These are phyloP conservation scores for Paramecium caudatum DNA, from an alignment of 73 alveolate species.

Conservation along the genomic window DNA sequence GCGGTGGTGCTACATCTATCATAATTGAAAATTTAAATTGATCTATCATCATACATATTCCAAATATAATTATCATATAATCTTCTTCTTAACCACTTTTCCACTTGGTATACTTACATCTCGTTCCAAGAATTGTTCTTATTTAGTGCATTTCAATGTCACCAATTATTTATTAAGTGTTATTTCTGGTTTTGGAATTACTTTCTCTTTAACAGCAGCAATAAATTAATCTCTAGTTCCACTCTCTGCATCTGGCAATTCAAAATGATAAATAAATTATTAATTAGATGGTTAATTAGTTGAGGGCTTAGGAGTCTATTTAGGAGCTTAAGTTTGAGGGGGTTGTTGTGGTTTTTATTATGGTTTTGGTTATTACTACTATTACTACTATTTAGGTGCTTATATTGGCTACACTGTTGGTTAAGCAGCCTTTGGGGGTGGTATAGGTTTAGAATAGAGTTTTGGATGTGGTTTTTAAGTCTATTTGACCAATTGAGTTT, in stretches of 20 bases:
- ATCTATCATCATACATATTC: background rate
- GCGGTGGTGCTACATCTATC: slow-evolving; percentile 93
- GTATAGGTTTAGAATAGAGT: background rate
- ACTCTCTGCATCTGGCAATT: slow-evolving; percentile 26
- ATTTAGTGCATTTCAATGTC: background rate
- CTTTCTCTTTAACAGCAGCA: background rate
- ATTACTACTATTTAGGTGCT: background rate
- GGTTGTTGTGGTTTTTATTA: background rate
- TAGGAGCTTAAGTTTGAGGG: too few species aligned
- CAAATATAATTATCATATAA: background rate
- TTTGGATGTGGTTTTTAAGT: background rate
- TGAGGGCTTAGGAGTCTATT: background rate
- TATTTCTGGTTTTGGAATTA: background rate
- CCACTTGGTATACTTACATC: background rate
- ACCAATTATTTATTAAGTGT: background rate
- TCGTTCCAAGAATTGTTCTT: background rate
- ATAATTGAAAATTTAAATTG: slow-evolving; percentile 78
- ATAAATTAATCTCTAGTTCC: background rate
- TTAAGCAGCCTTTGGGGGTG: too few species aligned
- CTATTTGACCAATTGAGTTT: background rate
- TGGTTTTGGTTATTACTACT: background rate
- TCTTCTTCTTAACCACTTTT: background rate
- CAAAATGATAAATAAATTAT: background rate
- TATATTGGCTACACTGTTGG: background rate
- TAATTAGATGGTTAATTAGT: background rate